phyloP scores from a whole-genome alignment of 768 basidiomycete species.

The Collybia sp. region DNA sequence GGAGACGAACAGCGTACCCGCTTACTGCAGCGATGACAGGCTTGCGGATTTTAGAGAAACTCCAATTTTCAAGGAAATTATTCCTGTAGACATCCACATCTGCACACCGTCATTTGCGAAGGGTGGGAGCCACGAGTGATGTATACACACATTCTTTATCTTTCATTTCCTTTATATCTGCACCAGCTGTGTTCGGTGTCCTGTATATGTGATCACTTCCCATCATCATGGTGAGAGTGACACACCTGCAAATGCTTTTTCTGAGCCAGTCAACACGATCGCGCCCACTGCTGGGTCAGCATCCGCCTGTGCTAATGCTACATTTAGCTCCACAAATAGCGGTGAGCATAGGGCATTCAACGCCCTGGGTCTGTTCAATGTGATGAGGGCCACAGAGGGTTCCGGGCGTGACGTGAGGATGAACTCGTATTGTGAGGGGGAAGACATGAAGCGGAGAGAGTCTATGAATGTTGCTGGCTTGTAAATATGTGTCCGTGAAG shows the following conservation, averaged over 20 bases:
- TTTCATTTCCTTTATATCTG: conserved; percentile 99
- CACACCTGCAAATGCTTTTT: conserved; percentile 90
- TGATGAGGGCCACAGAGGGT: conserved; percentile 71
- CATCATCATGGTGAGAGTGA: conserved; percentile 3
- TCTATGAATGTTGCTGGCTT: not conserved
- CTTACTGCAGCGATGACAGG: conserved; percentile 96
- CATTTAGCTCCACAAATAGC: conserved; percentile 78
- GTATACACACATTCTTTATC: conserved; percentile 76
- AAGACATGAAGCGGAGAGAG: conserved; percentile 45
- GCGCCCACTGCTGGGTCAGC: conserved; percentile 70
- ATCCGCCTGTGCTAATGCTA: conserved; percentile 68
- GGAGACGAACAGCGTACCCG: conserved; percentile 78
- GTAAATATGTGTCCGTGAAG: no score
- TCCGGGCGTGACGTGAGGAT: conserved; percentile 69
- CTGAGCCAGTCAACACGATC: conserved; percentile 89
- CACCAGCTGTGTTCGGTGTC: conserved; percentile 58
- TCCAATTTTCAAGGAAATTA: conserved; percentile 87
- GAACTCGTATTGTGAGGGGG: conserved; percentile 43
- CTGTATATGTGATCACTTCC: conserved; percentile 1
- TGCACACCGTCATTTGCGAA: conserved; percentile 19
- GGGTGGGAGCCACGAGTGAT: not conserved
- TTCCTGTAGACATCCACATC: conserved; percentile 84
- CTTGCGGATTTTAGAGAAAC: conserved; percentile 66
- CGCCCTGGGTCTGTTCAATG: conserved; percentile 85
- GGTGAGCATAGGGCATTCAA: conserved; percentile 84